These are phyloP conservation scores for Onygena corvina DNA, from an alignment of 2,329 filamentous ascomycete genomes.

Conservation along the genomic window DNA sequence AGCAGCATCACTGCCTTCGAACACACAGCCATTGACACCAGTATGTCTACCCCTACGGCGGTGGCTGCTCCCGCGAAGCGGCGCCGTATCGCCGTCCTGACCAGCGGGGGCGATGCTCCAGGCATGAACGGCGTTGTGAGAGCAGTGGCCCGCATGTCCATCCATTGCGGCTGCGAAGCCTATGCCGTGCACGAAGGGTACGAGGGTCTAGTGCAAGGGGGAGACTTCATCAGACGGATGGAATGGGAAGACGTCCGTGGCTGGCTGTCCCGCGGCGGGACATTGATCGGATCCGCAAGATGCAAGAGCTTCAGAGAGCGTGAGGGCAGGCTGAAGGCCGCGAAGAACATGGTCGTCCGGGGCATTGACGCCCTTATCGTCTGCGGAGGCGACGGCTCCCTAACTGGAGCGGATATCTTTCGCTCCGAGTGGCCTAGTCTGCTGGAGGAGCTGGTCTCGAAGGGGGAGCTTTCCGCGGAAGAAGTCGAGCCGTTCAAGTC, in stretches of 20 bases:
- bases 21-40: not conserved
- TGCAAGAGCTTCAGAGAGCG: slow-evolving; percentile 89
- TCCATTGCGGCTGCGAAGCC: slow-evolving; percentile 68
- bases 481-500: slow-evolving; percentile 67
- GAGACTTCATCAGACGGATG: slow-evolving; percentile 76
- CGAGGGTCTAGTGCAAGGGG: slow-evolving; percentile 83
- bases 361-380: slow-evolving; percentile 95
- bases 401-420: slow-evolving; percentile 92
- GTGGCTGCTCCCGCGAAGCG: slow-evolving; percentile 18
- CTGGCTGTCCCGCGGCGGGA: slow-evolving; percentile 87
- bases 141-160: slow-evolving; percentile 81
- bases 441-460: slow-evolving; percentile 69
- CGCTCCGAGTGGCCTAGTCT: slow-evolving; percentile 83
- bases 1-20: not conserved
- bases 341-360: slow-evolving; percentile 85
- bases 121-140: slow-evolving; percentile 90
- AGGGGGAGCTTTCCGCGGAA: slow-evolving; percentile 54
- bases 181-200: slow-evolving; percentile 88
- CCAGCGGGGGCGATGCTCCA: slow-evolving; percentile 83
- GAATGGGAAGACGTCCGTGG: slow-evolving; percentile 89
- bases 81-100: slow-evolving; percentile 73
- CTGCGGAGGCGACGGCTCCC: slow-evolving; percentile 89
- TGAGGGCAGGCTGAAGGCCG: slow-evolving; percentile 66
- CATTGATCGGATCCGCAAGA: slow-evolving; percentile 86
- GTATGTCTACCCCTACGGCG: not conserved